Conservation (phyloP, 441 rosid genomes). For the Gossypium gossypioides region DNA sequence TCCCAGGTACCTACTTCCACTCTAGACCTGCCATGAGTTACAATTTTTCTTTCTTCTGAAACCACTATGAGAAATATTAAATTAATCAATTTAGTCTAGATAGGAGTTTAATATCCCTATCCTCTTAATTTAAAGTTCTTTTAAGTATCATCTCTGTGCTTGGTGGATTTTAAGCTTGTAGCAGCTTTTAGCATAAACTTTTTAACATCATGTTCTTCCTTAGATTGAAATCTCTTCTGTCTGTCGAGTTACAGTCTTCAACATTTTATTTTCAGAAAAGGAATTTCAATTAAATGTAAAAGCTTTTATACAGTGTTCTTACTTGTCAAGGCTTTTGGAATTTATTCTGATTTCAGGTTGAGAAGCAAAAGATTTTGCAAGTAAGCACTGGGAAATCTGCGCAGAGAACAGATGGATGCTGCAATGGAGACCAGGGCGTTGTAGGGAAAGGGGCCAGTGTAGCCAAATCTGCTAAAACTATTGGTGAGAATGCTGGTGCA, state of each 20-base stretch:
- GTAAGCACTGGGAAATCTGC: conserved; percentile 43
- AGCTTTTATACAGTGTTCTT: neutral
- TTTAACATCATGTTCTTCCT: neutral
- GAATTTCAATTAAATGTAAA: neutral
- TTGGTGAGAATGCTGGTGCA: conserved; percentile 10
- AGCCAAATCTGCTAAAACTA: conserved; percentile 14
- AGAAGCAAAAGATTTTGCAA: conserved; percentile 73
- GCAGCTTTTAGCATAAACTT: neutral
- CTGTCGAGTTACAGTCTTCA: neutral
- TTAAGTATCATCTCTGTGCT: neutral
- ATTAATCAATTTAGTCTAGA: neutral
- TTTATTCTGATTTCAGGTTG: conserved; percentile 48
- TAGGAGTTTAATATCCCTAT: neutral
- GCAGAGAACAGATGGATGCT: conserved; percentile 29
- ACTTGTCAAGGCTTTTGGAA: neutral
- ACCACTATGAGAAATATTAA: neutral
- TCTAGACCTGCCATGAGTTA: neutral
- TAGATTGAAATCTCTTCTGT: neutral
- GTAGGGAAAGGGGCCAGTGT: conserved; percentile 18
- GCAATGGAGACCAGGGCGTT: conserved; percentile 23
- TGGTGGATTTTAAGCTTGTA: neutral
- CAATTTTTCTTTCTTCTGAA: neutral
- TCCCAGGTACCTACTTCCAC: neutral
- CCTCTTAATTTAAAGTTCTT: neutral
- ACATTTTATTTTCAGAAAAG: neutral